phyloP scores from a whole-genome alignment of 768 basidiomycete species.

The Tephrocybe sp. region DNA sequence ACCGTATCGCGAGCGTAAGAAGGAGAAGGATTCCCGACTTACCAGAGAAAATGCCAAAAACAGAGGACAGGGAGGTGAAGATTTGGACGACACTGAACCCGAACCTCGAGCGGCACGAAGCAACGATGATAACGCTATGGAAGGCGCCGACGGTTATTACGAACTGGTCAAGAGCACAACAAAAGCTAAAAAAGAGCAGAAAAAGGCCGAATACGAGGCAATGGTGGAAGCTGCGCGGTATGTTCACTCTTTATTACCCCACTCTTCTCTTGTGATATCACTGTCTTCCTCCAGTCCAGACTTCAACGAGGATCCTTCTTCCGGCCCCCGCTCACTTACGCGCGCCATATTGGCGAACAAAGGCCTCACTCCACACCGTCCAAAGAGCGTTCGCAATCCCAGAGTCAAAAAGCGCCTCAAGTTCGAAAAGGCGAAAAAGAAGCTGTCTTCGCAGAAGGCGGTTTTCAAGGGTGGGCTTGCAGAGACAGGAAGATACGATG shows the following conservation, averaged over 20 bases:
- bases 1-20: slow-evolving; percentile 79
- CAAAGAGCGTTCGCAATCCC: slow-evolving; percentile 92
- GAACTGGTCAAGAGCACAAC: slow-evolving; percentile 80
- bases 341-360: slow-evolving; percentile 92
- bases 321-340: slow-evolving; percentile 86
- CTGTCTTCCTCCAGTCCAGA: slow-evolving; percentile 21
- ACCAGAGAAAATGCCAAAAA: slow-evolving; percentile 52
- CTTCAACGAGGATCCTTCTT: slow-evolving; percentile 33
- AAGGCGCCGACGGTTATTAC: slow-evolving; percentile 79
- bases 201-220: slow-evolving; percentile 81
- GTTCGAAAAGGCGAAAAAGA: slow-evolving; percentile 95
- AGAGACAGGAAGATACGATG: slow-evolving; percentile 72
- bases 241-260: slow-evolving; percentile 20
- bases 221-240: slow-evolving; percentile 57
- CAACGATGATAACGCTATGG: slow-evolving; percentile 37
- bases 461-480: slow-evolving; percentile 89
- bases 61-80: slow-evolving; percentile 58
- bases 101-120: slow-evolving; percentile 37
- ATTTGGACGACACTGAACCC: slow-evolving; percentile 61
- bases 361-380: slow-evolving; percentile 87
- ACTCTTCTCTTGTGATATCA: slow-evolving; percentile 4
- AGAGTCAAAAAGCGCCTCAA: slow-evolving; percentile 94
- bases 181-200: slow-evolving; percentile 72
- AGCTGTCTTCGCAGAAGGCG: slow-evolving; percentile 84
- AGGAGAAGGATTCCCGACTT: slow-evolving; percentile 56